Conservation (phyloP, 106 monocot species). For the Dioscorea zingiberensis region DNA sequence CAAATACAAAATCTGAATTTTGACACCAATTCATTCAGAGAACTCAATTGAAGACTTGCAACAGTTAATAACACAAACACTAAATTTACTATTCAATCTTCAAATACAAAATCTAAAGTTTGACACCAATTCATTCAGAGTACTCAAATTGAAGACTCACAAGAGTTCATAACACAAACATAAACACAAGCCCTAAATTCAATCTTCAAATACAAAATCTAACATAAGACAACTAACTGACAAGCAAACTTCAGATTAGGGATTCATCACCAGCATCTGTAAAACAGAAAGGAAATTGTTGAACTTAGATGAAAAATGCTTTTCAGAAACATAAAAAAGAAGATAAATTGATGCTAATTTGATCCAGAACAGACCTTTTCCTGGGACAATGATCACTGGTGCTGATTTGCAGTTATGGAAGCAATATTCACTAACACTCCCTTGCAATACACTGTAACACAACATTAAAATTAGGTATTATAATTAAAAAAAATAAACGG, state of each 20-base stretch:
- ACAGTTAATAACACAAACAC: too few species aligned
- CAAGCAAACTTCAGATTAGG: constrained; percentile 15
- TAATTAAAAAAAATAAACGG: background rate
- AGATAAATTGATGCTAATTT: background rate
- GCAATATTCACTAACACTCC: constrained; percentile 79
- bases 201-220: too few species aligned
- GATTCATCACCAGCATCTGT: constrained; percentile 37
- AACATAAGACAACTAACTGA: too few species aligned
- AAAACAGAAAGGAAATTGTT: background rate
- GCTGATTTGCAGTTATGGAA: constrained; percentile 81
- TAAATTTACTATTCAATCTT: too few species aligned
- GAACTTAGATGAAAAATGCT: background rate
- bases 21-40: too few species aligned
- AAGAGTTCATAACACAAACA: too few species aligned
- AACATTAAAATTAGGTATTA: background rate
- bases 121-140: too few species aligned
- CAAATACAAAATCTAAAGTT: too few species aligned
- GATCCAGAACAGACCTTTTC: constrained; percentile 26
- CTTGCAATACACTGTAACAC: constrained; percentile 57
- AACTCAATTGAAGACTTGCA: too few species aligned
- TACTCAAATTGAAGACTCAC: too few species aligned
- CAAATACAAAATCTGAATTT: too few species aligned
- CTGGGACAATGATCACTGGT: constrained; percentile 71
- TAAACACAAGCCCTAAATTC: too few species aligned
- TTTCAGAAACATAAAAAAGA: background rate